phyloP scores from a whole-genome alignment of 2,329 filamentous ascomycete genomes.

The Nemania bipapillata region DNA sequence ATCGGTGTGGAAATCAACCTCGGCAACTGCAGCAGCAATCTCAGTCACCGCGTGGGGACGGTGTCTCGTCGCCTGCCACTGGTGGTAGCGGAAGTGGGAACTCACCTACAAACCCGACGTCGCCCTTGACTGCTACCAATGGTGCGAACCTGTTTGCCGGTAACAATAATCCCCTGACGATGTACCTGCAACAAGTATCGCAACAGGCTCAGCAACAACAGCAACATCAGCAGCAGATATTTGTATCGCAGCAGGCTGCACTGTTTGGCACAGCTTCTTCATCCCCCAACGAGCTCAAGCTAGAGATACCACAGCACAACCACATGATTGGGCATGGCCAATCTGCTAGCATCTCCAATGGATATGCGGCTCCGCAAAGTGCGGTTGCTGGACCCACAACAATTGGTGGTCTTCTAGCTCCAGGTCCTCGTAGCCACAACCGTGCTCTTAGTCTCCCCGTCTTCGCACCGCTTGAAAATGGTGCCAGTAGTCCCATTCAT shows the following conservation, averaged over 20 bases:
- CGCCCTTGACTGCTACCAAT: slow-evolving; percentile 62
- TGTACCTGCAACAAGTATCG: slow-evolving; percentile 88
- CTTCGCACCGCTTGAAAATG: slow-evolving; percentile 72
- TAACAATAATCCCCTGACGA: slow-evolving; percentile 86
- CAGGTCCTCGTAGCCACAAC: slow-evolving; percentile 71
- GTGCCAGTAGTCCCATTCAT: slow-evolving; percentile 63
- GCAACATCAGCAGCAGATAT: slow-evolving; percentile 76
- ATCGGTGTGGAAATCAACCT: slow-evolving; percentile 95
- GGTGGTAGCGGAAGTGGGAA: slow-evolving; percentile 70
- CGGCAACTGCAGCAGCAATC: slow-evolving; percentile 79
- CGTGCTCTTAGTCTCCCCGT: slow-evolving; percentile 89
- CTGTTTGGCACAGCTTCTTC: slow-evolving; percentile 79
- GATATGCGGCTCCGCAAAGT: slow-evolving; percentile 63
- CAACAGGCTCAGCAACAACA: slow-evolving; percentile 79
- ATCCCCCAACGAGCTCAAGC: slow-evolving; percentile 65
- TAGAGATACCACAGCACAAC: slow-evolving; percentile 71
- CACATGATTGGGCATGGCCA: slow-evolving; percentile 71
- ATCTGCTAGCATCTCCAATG: slow-evolving; percentile 73
- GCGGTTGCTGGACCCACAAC: slow-evolving; percentile 70
- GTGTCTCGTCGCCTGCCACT: slow-evolving; percentile 65
- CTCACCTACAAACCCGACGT: slow-evolving; percentile 65
- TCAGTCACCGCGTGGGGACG: slow-evolving; percentile 74
- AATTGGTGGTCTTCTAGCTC: slow-evolving; percentile 80
- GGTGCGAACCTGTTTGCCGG: slow-evolving; percentile 78
- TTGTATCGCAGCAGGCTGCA: slow-evolving; percentile 80